Evolutionary conservation across 768 basidiomycete species (phyloP).

Genomic region (Leccinum subtestaceum): DNA sequence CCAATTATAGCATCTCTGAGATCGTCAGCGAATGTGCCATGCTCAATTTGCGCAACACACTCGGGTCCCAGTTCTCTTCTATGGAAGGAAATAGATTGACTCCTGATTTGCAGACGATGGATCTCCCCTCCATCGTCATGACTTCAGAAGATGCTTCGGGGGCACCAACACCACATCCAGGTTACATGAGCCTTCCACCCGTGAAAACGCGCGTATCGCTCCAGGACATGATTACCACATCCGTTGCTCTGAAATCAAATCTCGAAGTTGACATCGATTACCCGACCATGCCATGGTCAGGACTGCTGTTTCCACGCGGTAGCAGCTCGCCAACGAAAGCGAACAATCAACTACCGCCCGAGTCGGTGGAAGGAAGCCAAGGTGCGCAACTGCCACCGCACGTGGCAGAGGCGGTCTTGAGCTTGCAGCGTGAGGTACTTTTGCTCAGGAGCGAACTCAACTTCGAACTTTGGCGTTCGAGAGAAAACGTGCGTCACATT

Average conservation of each 20-base stretch:
- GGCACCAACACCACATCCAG: conserved; percentile 32
- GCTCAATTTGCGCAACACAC: conserved; percentile 57
- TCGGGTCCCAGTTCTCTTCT: conserved; percentile 38
- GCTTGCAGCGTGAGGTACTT: conserved; percentile 72
- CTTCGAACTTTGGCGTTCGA: conserved; percentile 80
- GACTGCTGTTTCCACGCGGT: conserved; percentile 39
- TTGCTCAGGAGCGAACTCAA: conserved; percentile 79
- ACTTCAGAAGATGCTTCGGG: conserved; percentile 24
- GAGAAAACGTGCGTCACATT: conserved; percentile 80
- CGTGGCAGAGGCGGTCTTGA: conserved; percentile 63
- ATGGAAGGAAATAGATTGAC: background rate
- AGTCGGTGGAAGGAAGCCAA: conserved; percentile 11
- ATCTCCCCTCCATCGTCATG: conserved; percentile 7
- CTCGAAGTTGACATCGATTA: conserved; percentile 59
- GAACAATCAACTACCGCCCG: conserved; percentile 16
- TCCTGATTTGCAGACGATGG: conserved; percentile 5
- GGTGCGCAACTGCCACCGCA: conserved; percentile 39
- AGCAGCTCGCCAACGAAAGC: conserved; percentile 28
- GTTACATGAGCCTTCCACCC: conserved; percentile 35
- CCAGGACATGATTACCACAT: conserved; percentile 72
- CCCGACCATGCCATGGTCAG: conserved; percentile 51
- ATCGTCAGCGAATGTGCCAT: conserved; percentile 68
- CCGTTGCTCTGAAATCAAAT: conserved; percentile 70
- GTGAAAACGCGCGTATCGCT: conserved; percentile 49
- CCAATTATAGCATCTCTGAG: conserved; percentile 54